phyloP scores from a whole-genome alignment of 768 basidiomycete species.

The Gyrodon lividus region DNA sequence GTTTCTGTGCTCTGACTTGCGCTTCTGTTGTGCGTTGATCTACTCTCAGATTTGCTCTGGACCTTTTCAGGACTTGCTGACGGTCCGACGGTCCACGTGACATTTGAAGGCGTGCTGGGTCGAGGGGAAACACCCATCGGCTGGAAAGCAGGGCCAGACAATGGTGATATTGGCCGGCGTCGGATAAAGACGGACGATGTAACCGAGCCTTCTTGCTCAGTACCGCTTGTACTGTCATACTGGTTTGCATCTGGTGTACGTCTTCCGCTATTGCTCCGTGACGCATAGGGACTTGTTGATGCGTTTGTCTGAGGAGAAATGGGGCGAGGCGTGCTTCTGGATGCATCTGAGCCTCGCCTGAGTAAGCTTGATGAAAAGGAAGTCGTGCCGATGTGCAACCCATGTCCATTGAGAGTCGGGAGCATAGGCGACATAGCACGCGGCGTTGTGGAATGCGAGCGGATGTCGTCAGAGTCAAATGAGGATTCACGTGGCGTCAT shows the following conservation, averaged over 20 bases:
- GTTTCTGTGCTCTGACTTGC: slow-evolving; percentile 53
- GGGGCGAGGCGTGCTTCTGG: slow-evolving; percentile 47
- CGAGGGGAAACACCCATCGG: slow-evolving; percentile 54
- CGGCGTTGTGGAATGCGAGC: slow-evolving; percentile 69
- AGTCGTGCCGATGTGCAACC: slow-evolving; percentile 36
- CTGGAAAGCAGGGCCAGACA: slow-evolving; percentile 60
- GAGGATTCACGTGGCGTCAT: slow-evolving; percentile 81
- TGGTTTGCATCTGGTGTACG: slow-evolving; percentile 56
- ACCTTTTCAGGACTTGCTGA: slow-evolving; percentile 33
- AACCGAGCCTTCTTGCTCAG: slow-evolving; percentile 42
- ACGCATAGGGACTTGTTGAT: slow-evolving; percentile 47
- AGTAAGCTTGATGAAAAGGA: slow-evolving; percentile 38
- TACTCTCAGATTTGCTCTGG: slow-evolving; percentile 31
- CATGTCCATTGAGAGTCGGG: slow-evolving; percentile 34
- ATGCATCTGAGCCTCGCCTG: slow-evolving; percentile 58
- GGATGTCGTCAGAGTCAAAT: slow-evolving; percentile 68
- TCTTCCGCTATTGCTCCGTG: slow-evolving; percentile 60
- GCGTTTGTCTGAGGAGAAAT: slow-evolving; percentile 45
- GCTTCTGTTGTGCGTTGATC: slow-evolving; percentile 48
- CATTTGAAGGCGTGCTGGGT: slow-evolving; percentile 67
- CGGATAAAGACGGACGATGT: slow-evolving; percentile 54
- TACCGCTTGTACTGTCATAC: slow-evolving; percentile 36
- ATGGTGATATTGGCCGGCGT: slow-evolving; percentile 71
- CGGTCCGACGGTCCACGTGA: slow-evolving; percentile 60
- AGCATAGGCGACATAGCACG: slow-evolving; percentile 69